These are phyloP conservation scores for Termitomyces sp. DNA, from an alignment of 768 basidiomycete species.

Conservation along the genomic window DNA sequence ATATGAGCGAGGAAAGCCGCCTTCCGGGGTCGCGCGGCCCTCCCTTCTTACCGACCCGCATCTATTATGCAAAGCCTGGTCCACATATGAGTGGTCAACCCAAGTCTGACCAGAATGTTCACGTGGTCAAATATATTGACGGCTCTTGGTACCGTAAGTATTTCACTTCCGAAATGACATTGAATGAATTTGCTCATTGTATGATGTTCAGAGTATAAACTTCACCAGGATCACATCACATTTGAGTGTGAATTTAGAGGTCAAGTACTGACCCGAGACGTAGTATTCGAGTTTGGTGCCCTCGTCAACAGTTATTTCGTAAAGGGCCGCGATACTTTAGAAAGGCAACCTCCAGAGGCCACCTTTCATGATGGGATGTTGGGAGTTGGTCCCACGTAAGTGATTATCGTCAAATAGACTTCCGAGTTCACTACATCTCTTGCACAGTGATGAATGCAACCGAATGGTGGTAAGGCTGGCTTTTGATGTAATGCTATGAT, in stretches of 20 bases:
- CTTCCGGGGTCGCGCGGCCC: not conserved
- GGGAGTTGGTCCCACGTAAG: not conserved
- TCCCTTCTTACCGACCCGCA: not conserved
- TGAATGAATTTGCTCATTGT: no score
- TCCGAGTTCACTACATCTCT: not conserved
- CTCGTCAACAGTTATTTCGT: not conserved
- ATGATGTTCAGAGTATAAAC: not conserved
- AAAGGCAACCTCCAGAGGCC: not conserved
- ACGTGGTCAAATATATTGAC: not conserved
- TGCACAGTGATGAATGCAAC: not conserved
- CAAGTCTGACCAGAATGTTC: not conserved
- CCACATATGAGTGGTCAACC: not conserved
- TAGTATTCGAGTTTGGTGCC: not conserved
- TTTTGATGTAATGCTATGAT: not conserved
- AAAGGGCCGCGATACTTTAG: no score
- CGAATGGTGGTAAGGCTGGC: not conserved
- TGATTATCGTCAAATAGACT: not conserved
- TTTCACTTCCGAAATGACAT: not conserved
- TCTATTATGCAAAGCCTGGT: not conserved
- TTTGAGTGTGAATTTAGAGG: not conserved
- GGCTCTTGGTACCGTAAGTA: not conserved
- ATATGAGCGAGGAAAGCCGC: not conserved
- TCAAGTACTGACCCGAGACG: not conserved
- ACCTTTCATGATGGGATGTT: not conserved
- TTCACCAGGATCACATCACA: not conserved